Percentiles rank a stretch among this genome's conserved stretches.
phyloP scores from a whole-genome alignment of 1,284 basidiomycete species.

The Trichosporon sp. region DNA sequence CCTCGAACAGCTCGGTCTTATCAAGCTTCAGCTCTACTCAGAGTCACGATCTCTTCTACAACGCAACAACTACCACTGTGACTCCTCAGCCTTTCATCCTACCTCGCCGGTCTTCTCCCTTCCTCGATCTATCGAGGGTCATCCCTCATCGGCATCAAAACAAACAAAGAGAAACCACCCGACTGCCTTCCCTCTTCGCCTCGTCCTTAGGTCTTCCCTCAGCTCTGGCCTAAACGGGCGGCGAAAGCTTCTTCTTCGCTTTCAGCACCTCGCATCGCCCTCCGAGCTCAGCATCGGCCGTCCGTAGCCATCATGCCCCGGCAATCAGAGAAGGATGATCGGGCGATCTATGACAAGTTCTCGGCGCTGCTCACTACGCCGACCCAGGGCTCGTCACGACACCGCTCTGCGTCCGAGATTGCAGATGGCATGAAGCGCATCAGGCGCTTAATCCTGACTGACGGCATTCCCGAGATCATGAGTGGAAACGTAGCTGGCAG shows the following conservation, averaged over 20 bases:
- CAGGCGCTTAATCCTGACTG: constrained; percentile 73
- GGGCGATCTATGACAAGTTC: constrained; percentile 27
- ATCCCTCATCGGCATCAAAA: not conserved
- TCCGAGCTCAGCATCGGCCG: not conserved
- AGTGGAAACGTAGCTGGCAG: constrained; percentile 6
- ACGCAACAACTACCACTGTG: too few species aligned
- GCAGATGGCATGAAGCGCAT: constrained; percentile 72
- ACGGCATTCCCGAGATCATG: constrained; percentile 63
- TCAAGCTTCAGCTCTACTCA: too few species aligned
- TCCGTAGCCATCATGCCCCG: not conserved
- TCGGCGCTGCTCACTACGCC: constrained; percentile 27
- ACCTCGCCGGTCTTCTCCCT: too few species aligned
- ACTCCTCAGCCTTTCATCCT: too few species aligned
- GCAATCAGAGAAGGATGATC: not conserved
- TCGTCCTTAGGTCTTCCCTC: not conserved
- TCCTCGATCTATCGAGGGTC: too few species aligned
- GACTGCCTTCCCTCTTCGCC: not conserved
- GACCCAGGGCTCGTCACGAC: constrained; percentile 44
- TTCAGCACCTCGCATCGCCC: not conserved
- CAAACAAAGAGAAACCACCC: not conserved
- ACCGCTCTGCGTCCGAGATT: constrained; percentile 59
- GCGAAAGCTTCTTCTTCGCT: too few species aligned
- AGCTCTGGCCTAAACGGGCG: not conserved
- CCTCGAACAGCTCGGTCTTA: too few species aligned
- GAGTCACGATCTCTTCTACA: too few species aligned